Base-by-base conservation (phyloP, 78 protist genomes). In the Dictyostelium intermedium region DNA sequence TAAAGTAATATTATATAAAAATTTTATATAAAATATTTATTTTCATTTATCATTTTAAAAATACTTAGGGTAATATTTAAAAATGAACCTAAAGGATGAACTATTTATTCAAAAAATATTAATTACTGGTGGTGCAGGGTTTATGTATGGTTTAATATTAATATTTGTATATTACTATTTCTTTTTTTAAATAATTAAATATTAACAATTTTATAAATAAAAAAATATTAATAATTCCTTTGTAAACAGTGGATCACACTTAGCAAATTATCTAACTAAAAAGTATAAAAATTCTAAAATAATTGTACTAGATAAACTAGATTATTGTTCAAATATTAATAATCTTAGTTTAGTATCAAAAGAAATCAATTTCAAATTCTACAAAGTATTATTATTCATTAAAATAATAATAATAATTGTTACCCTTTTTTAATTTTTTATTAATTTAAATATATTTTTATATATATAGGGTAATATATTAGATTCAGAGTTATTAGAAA, bases 241-340 rank as follows among this genome's bases (percentile, higher is more conserved):
- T 39, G 5, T 53, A 8, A 4, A 10, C 60, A 95, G 95, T 41
- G 98, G 92, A 25, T 96, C 97, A 47, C 94, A 97, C 72, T 69
- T 96, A n/a, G 53, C 91, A 16, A 20, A 50, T 7, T 32, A 13
- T 50, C 25, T 89, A 35, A 34, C 47, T 2, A 25, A 34, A 34
- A 9, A 77, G 50, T 97, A 94, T 69, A 87, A 96, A 35, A 76
- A 91, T 27, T 66, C 77, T 92, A 34, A 25, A 11, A 27, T 98
- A 5, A 61, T 96, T 25, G 91, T 86, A 72, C 30, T 98, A 27
- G 99, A 98, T 97, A 95, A 82, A 83, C 25, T 98, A 20, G 98
- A 97, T 60, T 97, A 98, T 84, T 98, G 99, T 72, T 92, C 99
- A 20, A 91, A 70, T 50, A 30, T 72, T 39, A 81, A 91, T 20